Evolutionary conservation across 2,329 filamentous ascomycete genomes (phyloP).

Genomic region (Cladosporium sp.): DNA sequence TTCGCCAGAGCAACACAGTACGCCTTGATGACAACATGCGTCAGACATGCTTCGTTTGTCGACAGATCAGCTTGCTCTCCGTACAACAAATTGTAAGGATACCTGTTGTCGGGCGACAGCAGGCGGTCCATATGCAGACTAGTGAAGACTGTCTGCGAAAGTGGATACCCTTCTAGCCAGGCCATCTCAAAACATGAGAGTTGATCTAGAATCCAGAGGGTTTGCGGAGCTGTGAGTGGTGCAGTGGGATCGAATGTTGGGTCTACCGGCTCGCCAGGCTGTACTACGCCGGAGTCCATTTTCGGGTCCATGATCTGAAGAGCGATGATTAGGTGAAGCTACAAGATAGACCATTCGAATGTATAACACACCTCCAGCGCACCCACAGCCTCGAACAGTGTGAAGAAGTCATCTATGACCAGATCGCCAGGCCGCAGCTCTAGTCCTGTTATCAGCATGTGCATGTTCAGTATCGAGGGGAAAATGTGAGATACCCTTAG

Average conservation of each 20-base stretch:
- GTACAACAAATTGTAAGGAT: constrained; percentile 54
- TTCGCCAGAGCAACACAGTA: constrained; percentile 86
- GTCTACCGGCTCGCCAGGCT: constrained; percentile 74
- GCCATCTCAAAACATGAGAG: constrained; percentile 91
- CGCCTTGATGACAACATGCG: constrained; percentile 65
- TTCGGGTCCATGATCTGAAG: constrained; percentile 94
- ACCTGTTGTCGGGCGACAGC: constrained; percentile 57
- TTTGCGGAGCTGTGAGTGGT: constrained; percentile 52
- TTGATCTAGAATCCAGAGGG: constrained; percentile 92
- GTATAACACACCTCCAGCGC: constrained; percentile 60
- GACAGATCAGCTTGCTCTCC: constrained; percentile 2
- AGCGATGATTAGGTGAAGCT: background rate
- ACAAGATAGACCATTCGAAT: background rate
- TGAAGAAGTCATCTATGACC: constrained; percentile 91
- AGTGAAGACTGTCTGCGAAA: constrained; percentile 92
- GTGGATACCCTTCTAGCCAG: constrained; percentile 93
- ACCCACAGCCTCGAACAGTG: constrained; percentile 88
- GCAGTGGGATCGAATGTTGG: constrained; percentile 49
- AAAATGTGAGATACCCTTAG: constrained; percentile 10
- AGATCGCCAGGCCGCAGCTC: constrained; percentile 72
- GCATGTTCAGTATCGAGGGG: background rate
- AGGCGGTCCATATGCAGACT: constrained; percentile 85
- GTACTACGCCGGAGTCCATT: constrained; percentile 91
- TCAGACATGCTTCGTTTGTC: constrained; percentile 5
- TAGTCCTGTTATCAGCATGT: background rate